Evolutionary conservation across 2,329 filamentous ascomycete species (phyloP), one percentile per base, ranked within the genome.

Genomic region (Cladosporium sp.): DNA sequence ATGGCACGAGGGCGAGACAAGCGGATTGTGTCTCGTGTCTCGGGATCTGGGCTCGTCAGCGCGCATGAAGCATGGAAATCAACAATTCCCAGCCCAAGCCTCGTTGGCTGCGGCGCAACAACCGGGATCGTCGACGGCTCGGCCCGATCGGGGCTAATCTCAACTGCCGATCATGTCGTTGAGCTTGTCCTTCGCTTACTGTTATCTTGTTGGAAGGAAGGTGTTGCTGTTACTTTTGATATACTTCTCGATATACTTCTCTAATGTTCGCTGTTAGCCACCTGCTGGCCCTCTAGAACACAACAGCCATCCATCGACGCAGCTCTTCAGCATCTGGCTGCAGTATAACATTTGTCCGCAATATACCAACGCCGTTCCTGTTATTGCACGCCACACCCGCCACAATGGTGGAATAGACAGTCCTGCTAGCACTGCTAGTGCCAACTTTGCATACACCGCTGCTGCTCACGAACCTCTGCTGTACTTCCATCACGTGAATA

Each of bases 101-200:
- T 54, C 41, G 41, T 32, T 55, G 28, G 52, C 52, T 55, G 52
- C 52, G 18, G 21, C 52, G 52, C 30, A 55, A 24, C 52, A 55
- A 24, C 52, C 52, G 28, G 21, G 34, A 59, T 41, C 57, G 10
- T 11, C 14, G 18, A 12, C 24, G 36, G 55, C 34, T 12, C 54
- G 34, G 36, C 18, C 12, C 34, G 24, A 54, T 12, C 36, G 55
- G 18, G 5, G 14, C 57, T 59, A 59, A 59, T 44, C 57, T 30
- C 36, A 59, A 59, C 57, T 59, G 57, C 57, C 57, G 57, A 59
- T 59, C 57, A 21, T 24, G 11, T 21, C 52, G 52, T 55, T 55
- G 52, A 55, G 51, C 28, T n/a, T 32, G 26, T 30, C 24, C 21
- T 15, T 52, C 49, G 21, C 49, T 52, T 30, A 11, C 26, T 28